Evolutionary conservation across 1,139 yeast genomes (phyloP).

Genomic region (Saccharomyces hybrid): DNA sequence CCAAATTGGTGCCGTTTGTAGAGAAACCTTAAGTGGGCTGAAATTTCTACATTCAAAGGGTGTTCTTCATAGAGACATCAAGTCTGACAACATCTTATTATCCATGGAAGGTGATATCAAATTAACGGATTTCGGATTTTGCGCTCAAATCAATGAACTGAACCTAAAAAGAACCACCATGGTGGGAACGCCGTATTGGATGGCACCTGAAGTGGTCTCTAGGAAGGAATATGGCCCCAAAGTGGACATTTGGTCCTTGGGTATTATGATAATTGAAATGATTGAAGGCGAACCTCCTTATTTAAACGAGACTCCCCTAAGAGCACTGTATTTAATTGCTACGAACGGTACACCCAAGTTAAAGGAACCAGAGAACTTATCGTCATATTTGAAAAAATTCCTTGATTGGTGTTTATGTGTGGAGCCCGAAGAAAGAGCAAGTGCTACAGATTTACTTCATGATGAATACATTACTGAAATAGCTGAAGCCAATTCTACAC

Average conservation of each 20-base stretch:
- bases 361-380: constrained; percentile 74
- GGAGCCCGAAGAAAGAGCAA: constrained; percentile 70
- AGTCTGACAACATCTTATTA: constrained; percentile 83
- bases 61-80: constrained; percentile 92
- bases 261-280: constrained; percentile 95
- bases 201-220: constrained; percentile 27
- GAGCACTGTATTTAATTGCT: constrained; percentile 79
- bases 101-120: constrained; percentile 83
- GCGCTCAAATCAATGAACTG: constrained; percentile 73
- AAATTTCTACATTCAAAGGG: constrained; percentile 87
- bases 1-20: constrained; percentile 92
- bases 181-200: too few relatives aligned
- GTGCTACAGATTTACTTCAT: constrained; percentile 61
- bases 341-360: constrained; percentile 88
- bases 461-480: constrained; percentile 56
- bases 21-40: constrained; percentile 82
- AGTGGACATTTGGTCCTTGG: constrained; percentile 92
- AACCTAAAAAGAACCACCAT: too few relatives aligned
- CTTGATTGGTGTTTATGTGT: constrained; percentile 73
- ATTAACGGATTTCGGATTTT: constrained; percentile 73
- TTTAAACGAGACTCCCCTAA: constrained; percentile 80
- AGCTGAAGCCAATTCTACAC: constrained; percentile 59
- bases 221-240: constrained; percentile 90
- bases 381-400: constrained; percentile 56
- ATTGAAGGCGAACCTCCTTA: constrained; percentile 98